Conservation (phyloP, 176 grass and related monocot genomes). For the Panicum miliaceum region DNA sequence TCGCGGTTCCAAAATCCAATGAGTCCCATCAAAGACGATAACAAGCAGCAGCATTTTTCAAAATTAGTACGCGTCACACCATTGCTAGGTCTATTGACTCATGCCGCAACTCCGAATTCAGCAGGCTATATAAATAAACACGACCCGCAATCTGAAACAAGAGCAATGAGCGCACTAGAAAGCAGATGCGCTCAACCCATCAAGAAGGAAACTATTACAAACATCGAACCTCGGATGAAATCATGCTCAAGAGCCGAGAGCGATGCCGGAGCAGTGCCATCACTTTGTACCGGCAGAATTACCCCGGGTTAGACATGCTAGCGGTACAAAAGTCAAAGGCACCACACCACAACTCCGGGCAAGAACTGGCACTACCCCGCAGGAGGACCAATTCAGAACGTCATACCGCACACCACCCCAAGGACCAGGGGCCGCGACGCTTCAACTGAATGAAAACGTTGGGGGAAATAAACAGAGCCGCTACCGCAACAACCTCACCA, state of each 20-base stretch:
- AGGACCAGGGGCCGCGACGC: background rate
- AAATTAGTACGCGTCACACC: too few species aligned
- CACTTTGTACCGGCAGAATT: background rate
- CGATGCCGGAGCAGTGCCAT: background rate
- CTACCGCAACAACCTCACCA: background rate
- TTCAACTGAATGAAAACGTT: background rate
- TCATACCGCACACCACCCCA: background rate
- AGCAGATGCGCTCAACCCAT: background rate
- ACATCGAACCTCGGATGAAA: background rate
- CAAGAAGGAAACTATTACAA: background rate
- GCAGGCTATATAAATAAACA: too few species aligned
- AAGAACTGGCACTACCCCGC: background rate
- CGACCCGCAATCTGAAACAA: too few species aligned
- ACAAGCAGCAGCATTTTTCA: background rate
- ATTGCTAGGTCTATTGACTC: too few species aligned
- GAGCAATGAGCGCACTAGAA: too few species aligned
- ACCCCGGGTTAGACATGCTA: background rate
- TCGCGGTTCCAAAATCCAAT: too few species aligned
- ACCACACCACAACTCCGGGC: background rate
- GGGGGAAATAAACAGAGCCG: background rate
- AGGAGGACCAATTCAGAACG: background rate
- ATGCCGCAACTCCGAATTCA: too few species aligned
- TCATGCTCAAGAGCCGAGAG: background rate
- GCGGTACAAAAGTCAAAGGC: background rate
- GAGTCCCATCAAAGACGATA: background rate